Conservation (phyloP, 192 early-diverging fungal genomes). For the Glomus cerebriforme region DNA sequence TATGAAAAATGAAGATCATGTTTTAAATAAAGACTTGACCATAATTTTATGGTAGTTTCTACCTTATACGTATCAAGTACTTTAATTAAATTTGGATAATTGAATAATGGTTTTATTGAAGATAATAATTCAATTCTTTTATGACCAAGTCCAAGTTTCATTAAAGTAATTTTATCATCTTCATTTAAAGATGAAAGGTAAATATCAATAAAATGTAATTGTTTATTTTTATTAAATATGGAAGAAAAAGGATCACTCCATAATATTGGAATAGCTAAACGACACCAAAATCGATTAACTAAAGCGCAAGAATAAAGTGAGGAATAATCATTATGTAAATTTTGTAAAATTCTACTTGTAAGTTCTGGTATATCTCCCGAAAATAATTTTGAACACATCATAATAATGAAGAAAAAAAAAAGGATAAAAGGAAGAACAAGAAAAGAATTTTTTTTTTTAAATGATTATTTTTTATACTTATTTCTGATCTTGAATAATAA, state of each 20-base stretch:
- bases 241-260: neutral
- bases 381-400: too few species aligned
- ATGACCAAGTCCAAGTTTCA: neutral
- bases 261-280: neutral
- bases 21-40: neutral
- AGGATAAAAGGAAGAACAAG: too few species aligned
- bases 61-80: too few species aligned
- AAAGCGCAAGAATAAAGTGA: neutral
- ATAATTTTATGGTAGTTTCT: neutral
- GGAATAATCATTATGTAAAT: neutral
- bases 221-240: neutral
- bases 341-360: neutral
- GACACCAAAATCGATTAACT: neutral
- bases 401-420: neutral
- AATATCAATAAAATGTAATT: neutral
- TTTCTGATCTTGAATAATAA: too few species aligned
- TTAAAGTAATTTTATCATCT: neutral
- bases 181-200: neutral
- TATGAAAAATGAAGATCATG: neutral
- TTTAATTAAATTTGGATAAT: too few species aligned
- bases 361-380: neutral
- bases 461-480: too few species aligned
- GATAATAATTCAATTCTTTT: too few species aligned
- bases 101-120: too few species aligned
- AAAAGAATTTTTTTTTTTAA: too few species aligned